These are phyloP conservation scores for Canavalia ensiformis DNA, from an alignment of 306 rosid genomes.

Conservation along the genomic window DNA sequence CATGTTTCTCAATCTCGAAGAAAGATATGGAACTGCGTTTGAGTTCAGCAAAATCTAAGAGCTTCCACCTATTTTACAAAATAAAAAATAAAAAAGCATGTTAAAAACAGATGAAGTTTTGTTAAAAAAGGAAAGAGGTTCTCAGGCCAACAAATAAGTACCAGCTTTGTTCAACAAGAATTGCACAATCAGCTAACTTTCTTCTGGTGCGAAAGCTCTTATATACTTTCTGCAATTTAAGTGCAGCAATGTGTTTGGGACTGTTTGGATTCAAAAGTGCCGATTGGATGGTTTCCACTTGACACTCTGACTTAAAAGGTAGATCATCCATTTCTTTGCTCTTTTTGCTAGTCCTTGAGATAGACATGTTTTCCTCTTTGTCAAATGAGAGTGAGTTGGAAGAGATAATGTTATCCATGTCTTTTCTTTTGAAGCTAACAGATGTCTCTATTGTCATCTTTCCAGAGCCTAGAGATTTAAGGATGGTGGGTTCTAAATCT, in stretches of 20 bases:
- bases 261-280: constrained; percentile 66
- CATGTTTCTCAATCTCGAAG: constrained; percentile 95
- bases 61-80: constrained; percentile 84
- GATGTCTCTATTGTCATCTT: constrained; percentile 80
- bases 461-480: constrained; percentile 72
- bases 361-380: constrained; percentile 42
- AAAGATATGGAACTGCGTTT: constrained; percentile 94
- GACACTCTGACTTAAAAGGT: constrained; percentile 51
- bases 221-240: constrained; percentile 95
- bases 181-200: constrained; percentile 98
- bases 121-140: constrained; percentile 5
- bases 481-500: constrained; percentile 74
- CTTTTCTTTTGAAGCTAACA: constrained; percentile 76
- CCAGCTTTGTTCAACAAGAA: constrained; percentile 99
- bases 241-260: constrained; percentile 89
- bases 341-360: constrained; percentile 46
- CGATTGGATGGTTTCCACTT: constrained; percentile 51
- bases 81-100: constrained; percentile 46
- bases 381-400: constrained; percentile 54
- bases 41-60: constrained; percentile 94
- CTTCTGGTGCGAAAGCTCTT: constrained; percentile 98
- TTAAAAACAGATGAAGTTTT: constrained; percentile 25
- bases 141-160: constrained; percentile 45
- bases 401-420: constrained; percentile 55
- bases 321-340: constrained; percentile 59